These are phyloP conservation scores for Oryza longistaminata DNA, from an alignment of 176 grass and related monocot species.

Conservation along the genomic window DNA sequence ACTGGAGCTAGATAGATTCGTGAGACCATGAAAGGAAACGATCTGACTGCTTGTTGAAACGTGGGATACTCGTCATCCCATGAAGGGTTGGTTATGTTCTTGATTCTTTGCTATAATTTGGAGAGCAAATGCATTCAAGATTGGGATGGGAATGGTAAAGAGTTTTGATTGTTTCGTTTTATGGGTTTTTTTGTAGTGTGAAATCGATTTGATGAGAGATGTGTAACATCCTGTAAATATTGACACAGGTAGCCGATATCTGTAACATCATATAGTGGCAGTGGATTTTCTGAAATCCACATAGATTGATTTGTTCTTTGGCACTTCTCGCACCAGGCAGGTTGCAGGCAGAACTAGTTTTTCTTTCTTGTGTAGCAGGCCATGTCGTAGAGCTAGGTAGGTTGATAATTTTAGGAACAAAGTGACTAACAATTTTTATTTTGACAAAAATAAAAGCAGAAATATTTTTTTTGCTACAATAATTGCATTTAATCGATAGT, in stretches of 20 bases:
- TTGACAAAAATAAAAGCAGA: not conserved
- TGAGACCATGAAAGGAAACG: slow-evolving; percentile 25
- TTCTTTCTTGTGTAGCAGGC: no score
- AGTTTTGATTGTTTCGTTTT: slow-evolving; percentile 28
- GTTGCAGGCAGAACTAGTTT: not conserved
- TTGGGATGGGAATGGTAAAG: not conserved
- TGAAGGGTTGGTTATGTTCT: slow-evolving; percentile 33
- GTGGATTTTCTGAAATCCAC: slow-evolving; percentile 20
- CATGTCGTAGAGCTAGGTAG: not conserved
- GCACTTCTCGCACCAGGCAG: not conserved
- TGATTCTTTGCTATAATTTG: slow-evolving; percentile 52
- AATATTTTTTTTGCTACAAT: not conserved
- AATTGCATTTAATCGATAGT: not conserved
- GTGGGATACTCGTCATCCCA: not conserved
- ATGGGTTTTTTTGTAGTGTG: slow-evolving; percentile 46
- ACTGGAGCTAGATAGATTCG: slow-evolving; percentile 46
- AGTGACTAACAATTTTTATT: not conserved
- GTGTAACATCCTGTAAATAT: slow-evolving; percentile 51
- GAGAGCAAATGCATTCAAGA: slow-evolving; percentile 40
- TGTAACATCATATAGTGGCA: slow-evolving; percentile 42
- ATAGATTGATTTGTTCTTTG: slow-evolving; percentile 39
- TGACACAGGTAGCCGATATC: slow-evolving; percentile 42
- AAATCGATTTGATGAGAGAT: slow-evolving; percentile 33
- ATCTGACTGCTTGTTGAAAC: slow-evolving; percentile 21
- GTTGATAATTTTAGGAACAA: not conserved